phyloP scores from a whole-genome alignment of 495 filamentous ascomycete genomes.

The Aeminium ludgeri region DNA sequence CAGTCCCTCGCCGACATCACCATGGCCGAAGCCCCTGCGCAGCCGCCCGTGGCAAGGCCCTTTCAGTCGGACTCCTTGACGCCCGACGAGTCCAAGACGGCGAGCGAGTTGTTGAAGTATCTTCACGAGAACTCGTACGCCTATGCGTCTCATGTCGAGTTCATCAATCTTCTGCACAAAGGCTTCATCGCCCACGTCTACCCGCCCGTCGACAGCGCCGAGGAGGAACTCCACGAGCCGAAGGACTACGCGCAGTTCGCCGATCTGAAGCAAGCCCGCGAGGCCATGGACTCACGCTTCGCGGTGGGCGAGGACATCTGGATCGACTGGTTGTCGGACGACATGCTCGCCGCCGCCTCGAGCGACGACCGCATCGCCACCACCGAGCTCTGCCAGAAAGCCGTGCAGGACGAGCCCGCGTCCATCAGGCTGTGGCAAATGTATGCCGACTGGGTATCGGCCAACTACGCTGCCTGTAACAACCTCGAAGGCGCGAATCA shows the following conservation, averaged over 20 bases:
- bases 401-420: slow-evolving; percentile 62
- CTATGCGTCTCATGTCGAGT: slow-evolving; percentile 46
- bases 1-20: slow-evolving; percentile 39
- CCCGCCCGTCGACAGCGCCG: slow-evolving; percentile 23
- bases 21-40: slow-evolving; percentile 38
- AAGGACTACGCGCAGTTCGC: slow-evolving; percentile 40
- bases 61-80: slow-evolving; percentile 36
- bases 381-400: slow-evolving; percentile 69
- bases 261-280: slow-evolving; percentile 45
- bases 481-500: slow-evolving; percentile 6
- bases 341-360: slow-evolving; percentile 41
- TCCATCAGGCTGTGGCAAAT: slow-evolving; percentile 76
- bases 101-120: slow-evolving; percentile 36
- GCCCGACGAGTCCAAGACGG: slow-evolving; percentile 34
- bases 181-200: slow-evolving; percentile 43
- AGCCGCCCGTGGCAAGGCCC: slow-evolving; percentile 30
- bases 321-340: slow-evolving; percentile 48
- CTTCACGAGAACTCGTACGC: slow-evolving; percentile 46
- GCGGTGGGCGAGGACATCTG: slow-evolving; percentile 49
- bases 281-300: slow-evolving; percentile 49
- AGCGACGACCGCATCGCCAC: slow-evolving; percentile 53
- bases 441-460: slow-evolving; percentile 75
- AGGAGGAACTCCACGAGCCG: slow-evolving; percentile 27
- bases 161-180: slow-evolving; percentile 47
- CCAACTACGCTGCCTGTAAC: slow-evolving; percentile 46